phyloP scores from a whole-genome alignment of 1,284 basidiomycete species.

The Ustilago lituana region DNA sequence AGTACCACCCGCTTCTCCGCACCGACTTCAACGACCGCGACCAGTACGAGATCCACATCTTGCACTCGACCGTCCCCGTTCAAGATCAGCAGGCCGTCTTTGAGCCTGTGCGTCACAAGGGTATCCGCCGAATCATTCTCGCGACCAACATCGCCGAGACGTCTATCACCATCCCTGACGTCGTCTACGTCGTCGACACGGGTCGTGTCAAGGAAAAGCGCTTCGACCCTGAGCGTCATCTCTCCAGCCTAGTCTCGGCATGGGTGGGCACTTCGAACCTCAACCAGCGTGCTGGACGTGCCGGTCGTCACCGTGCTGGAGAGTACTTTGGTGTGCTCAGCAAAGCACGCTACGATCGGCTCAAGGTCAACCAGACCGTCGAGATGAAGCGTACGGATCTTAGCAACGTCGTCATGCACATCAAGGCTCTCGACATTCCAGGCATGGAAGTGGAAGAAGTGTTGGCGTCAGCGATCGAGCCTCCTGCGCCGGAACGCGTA shows the following conservation, averaged over 20 bases:
- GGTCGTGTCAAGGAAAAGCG: conserved; percentile 89
- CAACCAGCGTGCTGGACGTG: conserved; percentile 91
- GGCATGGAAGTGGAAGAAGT: conserved; percentile 88
- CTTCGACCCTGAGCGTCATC: conserved; percentile 89
- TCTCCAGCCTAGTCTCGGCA: conserved; percentile 85
- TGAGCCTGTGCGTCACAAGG: conserved; percentile 69
- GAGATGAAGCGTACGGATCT: conserved; percentile 83
- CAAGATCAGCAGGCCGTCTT: conserved; percentile 91
- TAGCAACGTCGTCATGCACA: conserved; percentile 75
- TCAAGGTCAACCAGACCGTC: conserved; percentile 86
- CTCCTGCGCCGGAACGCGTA: conserved; percentile 83
- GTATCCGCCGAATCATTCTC: conserved; percentile 82
- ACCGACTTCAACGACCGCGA: conserved; percentile 55
- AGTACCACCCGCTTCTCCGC: conserved; percentile 69
- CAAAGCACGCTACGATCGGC: conserved; percentile 73
- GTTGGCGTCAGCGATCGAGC: conserved; percentile 84
- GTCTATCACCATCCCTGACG: conserved; percentile 88
- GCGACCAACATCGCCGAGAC: conserved; percentile 96
- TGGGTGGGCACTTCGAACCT: conserved; percentile 94
- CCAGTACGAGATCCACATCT: conserved; percentile 81
- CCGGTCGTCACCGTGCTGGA: conserved; percentile 88
- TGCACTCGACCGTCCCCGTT: conserved; percentile 90
- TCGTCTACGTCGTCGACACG: conserved; percentile 92
- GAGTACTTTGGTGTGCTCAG: conserved; percentile 90
- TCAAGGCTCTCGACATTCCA: conserved; percentile 94